Percentiles rank a stretch among this genome's conserved stretches.
phyloP scores from a whole-genome alignment of 2,329 filamentous ascomycete genomes.

The Penicillium rolfsii region DNA sequence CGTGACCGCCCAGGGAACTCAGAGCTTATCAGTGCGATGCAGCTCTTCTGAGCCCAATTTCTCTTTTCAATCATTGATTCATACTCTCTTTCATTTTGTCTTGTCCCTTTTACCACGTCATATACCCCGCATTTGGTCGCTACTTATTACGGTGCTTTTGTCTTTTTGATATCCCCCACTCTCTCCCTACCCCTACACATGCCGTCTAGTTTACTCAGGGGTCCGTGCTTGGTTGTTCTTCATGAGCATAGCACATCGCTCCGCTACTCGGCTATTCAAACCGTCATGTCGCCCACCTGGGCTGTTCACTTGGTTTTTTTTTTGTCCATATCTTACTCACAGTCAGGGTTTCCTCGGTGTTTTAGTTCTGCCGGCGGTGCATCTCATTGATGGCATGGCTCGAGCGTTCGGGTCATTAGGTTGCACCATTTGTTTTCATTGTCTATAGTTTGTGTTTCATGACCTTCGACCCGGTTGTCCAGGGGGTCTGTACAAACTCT shows the following conservation, averaged over 20 bases:
- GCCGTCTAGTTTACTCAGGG: slow-evolving; percentile 5
- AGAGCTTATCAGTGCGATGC: slow-evolving; percentile 38
- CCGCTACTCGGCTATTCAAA: slow-evolving; percentile 7
- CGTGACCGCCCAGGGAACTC: slow-evolving; percentile 42
- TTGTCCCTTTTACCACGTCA: slow-evolving; percentile 22
- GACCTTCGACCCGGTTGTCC: not conserved
- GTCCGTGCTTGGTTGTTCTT: slow-evolving; percentile 15
- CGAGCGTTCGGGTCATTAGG: slow-evolving; percentile 11
- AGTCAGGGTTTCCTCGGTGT: not conserved
- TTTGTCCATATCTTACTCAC: not conserved
- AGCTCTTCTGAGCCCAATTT: slow-evolving; percentile 37
- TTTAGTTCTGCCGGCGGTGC: not conserved
- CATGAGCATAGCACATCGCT: slow-evolving; percentile 14
- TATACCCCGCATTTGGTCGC: slow-evolving; percentile 31
- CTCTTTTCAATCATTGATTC: not conserved
- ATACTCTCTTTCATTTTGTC: slow-evolving; percentile 6
- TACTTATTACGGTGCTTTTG: slow-evolving; percentile 18
- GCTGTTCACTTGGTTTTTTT: slow-evolving; percentile 3
- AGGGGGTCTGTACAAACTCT: slow-evolving; percentile 18
- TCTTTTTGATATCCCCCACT: slow-evolving; percentile 12
- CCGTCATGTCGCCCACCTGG: slow-evolving; percentile 3
- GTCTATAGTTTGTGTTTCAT: slow-evolving; percentile 7
- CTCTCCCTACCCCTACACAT: slow-evolving; percentile 10
- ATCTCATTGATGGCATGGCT: slow-evolving; percentile 5
- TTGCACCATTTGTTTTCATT: slow-evolving; percentile 6